Base-by-base conservation (phyloP, 2,329 filamentous ascomycete genomes). In the Aspergillus aculeatinus region DNA sequence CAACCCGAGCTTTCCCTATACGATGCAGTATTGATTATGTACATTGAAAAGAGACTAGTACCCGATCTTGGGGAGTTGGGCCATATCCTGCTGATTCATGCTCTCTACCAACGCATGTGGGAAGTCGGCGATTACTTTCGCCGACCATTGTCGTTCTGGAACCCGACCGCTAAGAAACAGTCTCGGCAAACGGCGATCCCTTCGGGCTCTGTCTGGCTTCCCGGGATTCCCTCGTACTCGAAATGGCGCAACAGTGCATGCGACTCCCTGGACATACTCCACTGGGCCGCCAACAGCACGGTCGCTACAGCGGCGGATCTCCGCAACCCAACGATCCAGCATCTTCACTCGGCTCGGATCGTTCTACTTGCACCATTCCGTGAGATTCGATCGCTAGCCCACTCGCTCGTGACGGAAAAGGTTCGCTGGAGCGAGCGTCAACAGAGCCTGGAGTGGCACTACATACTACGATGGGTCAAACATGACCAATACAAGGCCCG, bases 401-500 rank as follows among this genome's bases (percentile, higher is more conserved):
- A 65, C 2, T 76, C 71, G 4, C 68, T 80, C 6, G 73, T 65
- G 58, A 71, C 61, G 55, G 60, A 68, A 64, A 70, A 68, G 56
- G 73, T 65, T 60, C 74, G 31, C 35, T 74, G 72, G 70, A 63
- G 57, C 54, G 68, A 70, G 48, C 66, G 68, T 21, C 63, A 70
- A 35, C 66, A 72, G 50, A 59, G 67, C 9, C 62, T 72, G 14
- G 70, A 76, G 61, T 76, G 73, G 73, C 73, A 76, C 58, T 74
- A 79, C 50, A 74, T 84, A 44, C 74, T 76, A 52, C 76, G 78
- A 35, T 85, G 83, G 83, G 77, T 78, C 14, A 71, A 75, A 19
- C 75, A 81, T 59, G 81, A 85, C 65, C 81, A 82, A 62, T 81
- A 81, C 67, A 85, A 85, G 72, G 82, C 82, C n/a, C 77, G 83